These are phyloP conservation scores for Sedum album DNA, from an alignment of 164 flowering plant species.

Conservation along the genomic window DNA sequence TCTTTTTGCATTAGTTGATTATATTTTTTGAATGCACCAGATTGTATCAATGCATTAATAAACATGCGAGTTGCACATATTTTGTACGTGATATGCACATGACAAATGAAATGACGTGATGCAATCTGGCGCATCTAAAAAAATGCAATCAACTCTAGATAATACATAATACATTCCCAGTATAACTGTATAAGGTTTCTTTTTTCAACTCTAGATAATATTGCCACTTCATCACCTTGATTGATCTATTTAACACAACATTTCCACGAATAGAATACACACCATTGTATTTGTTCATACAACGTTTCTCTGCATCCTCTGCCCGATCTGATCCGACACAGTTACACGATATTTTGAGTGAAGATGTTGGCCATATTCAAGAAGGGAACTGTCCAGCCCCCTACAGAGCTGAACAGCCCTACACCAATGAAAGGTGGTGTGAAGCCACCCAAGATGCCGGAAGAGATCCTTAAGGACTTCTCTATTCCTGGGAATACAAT, in stretches of 20 bases:
- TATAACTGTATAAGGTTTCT: not conserved
- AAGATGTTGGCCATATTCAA: slow-evolving; percentile 59
- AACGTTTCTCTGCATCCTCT: too few species aligned
- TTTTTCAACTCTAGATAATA: not conserved
- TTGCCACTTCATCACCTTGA: not conserved
- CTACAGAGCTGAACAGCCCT: slow-evolving; percentile 49
- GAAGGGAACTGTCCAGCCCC: too few species aligned
- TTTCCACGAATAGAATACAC: not conserved
- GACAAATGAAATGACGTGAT: too few species aligned
- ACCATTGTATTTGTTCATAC: not conserved
- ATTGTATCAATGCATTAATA: too few species aligned
- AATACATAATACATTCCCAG: too few species aligned
- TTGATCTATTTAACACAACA: not conserved
- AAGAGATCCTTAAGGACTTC: slow-evolving; percentile 32
- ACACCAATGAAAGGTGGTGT: slow-evolving; percentile 16
- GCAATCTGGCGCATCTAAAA: too few species aligned
- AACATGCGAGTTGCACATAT: too few species aligned
- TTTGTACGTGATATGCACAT: too few species aligned
- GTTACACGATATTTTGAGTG: not conserved
- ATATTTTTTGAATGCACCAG: too few species aligned
- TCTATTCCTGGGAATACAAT: slow-evolving; percentile 19
- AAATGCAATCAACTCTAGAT: too few species aligned
- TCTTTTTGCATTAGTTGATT: too few species aligned
- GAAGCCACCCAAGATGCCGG: slow-evolving; percentile 35
- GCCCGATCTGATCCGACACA: too few species aligned